Conservation (phyloP, 2,329 filamentous ascomycete species). For the Alternaria consortialis region DNA sequence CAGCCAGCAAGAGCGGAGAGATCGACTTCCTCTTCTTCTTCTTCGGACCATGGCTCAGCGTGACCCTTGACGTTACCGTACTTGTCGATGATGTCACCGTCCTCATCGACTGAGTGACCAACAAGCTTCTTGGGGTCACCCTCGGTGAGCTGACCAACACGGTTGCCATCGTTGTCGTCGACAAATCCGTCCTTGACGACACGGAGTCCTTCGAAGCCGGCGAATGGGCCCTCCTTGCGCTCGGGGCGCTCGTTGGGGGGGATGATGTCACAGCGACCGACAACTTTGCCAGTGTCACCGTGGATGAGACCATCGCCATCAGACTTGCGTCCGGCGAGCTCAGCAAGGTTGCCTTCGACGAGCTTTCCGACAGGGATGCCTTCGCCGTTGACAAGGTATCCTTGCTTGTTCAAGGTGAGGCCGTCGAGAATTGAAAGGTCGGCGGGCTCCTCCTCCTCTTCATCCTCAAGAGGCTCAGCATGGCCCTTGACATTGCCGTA, state of each 20-base stretch:
- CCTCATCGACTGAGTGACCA: conserved; percentile 79
- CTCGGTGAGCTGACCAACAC: conserved; percentile 75
- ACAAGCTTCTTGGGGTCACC: conserved; percentile 77
- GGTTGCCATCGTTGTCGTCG: conserved; percentile 79
- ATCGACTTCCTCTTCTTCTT: conserved; percentile 61
- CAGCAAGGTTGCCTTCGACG: conserved; percentile 65
- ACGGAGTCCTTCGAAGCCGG: conserved; percentile 70
- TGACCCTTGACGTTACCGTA: conserved; percentile 71
- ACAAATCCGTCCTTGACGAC: conserved; percentile 75
- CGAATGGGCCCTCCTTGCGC: conserved; percentile 71
- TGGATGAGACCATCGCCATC: conserved; percentile 66
- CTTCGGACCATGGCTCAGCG: conserved; percentile 64
- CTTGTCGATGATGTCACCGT: conserved; percentile 82
- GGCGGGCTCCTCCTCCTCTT: conserved; percentile 53
- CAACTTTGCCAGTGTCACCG: conserved; percentile 64
- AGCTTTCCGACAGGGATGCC: conserved; percentile 65
- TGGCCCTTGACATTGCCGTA: conserved; percentile 69
- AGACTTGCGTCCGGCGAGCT: conserved; percentile 65
- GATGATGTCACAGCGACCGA: conserved; percentile 66
- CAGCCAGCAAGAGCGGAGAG: conserved; percentile 69
- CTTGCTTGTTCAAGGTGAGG: conserved; percentile 66
- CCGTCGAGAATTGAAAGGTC: conserved; percentile 65
- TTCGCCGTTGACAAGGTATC: conserved; percentile 63
- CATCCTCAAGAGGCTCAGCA: conserved; percentile 61
- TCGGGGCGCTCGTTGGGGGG: conserved; percentile 65